Evolutionary conservation across 2,329 filamentous ascomycete species (phyloP).

Genomic region (Incumbomyces delicatus): DNA sequence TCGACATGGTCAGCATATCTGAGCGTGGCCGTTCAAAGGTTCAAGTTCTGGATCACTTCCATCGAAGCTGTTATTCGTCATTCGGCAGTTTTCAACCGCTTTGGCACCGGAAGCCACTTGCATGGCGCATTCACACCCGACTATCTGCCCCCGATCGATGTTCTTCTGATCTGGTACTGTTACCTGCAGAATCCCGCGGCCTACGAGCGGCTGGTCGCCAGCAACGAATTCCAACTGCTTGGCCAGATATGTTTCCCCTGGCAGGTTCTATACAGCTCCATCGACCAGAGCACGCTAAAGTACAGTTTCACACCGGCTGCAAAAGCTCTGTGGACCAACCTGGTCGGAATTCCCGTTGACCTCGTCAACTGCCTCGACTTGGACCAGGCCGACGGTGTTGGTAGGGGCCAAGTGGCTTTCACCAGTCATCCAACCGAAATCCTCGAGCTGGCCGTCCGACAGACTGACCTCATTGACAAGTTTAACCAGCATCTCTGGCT

Average conservation of each 20-base stretch:
- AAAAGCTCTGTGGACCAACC: neutral
- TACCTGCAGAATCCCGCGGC: neutral
- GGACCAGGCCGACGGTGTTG: neutral
- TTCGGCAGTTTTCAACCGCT: conserved; percentile 1
- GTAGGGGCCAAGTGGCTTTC: neutral
- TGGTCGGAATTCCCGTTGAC: neutral
- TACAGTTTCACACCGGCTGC: neutral
- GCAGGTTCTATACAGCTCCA: neutral
- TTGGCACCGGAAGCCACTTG: neutral
- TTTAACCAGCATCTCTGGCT: neutral
- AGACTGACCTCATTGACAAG: neutral
- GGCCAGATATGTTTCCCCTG: conserved; percentile 2
- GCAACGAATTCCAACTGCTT: neutral
- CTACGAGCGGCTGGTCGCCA: neutral
- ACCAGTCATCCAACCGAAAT: neutral
- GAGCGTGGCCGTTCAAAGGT: neutral
- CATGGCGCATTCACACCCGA: neutral
- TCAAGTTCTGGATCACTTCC: neutral
- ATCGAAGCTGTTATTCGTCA: neutral
- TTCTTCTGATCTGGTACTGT: conserved; percentile 1
- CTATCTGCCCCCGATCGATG: conserved; percentile 2
- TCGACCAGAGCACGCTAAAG: neutral
- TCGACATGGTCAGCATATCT: neutral
- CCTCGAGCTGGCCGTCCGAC: neutral
- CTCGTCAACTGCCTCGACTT: neutral